These are phyloP conservation scores for Chloranthus sessilifolius DNA, from an alignment of 164 flowering plant genomes.

Conservation along the genomic window DNA sequence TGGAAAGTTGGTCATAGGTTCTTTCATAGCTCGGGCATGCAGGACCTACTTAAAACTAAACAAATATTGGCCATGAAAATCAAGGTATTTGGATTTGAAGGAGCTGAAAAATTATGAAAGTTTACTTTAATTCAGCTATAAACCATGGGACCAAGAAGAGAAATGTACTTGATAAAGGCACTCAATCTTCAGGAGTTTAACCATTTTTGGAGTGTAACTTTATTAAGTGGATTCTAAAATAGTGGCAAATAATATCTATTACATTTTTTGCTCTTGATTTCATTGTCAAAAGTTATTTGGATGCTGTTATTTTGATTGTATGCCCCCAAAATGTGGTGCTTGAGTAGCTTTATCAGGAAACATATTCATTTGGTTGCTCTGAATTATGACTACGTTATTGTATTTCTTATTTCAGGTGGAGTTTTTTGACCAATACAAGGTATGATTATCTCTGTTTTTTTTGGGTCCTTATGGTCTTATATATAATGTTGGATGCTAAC, in stretches of 20 bases:
- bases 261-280: too few species aligned
- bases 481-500: background rate
- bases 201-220: background rate
- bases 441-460: constrained; percentile 16
- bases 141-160: too few species aligned
- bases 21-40: too few species aligned
- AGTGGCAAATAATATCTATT: background rate
- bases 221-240: background rate
- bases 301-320: background rate
- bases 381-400: constrained; percentile 8
- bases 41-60: too few species aligned
- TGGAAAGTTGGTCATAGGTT: too few species aligned
- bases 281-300: background rate
- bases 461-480: background rate
- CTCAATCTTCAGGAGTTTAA: too few species aligned
- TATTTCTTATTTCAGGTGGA: constrained; percentile 57
- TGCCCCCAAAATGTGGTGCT: too few species aligned
- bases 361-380: constrained; percentile 5
- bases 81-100: too few species aligned
- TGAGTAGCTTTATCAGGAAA: background rate
- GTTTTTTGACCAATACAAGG: constrained; percentile 94
- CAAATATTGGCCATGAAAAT: too few species aligned
- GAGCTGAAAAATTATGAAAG: too few species aligned
- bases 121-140: too few species aligned
- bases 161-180: too few species aligned